These are phyloP conservation scores for Austroboletus eburneus DNA, from an alignment of 768 basidiomycete species.

Conservation along the genomic window DNA sequence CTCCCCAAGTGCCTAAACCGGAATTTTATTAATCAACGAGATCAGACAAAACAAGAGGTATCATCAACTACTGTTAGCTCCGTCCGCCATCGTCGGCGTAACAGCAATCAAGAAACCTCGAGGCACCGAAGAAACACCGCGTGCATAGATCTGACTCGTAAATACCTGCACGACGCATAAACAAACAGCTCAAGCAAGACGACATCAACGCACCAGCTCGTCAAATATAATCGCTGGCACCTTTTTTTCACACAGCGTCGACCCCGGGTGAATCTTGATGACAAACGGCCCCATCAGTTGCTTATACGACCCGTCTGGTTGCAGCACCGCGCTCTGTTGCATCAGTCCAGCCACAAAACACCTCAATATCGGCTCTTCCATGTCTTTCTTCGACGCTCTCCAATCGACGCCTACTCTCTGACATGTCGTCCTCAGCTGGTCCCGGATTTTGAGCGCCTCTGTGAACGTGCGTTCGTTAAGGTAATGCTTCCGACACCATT, in stretches of 20 bases:
- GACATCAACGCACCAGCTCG: slow-evolving; percentile 66
- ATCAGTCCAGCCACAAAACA: slow-evolving; percentile 74
- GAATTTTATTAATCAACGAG: no score
- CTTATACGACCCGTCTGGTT: slow-evolving; percentile 86
- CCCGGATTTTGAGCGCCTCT: slow-evolving; percentile 74
- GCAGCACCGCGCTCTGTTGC: slow-evolving; percentile 79
- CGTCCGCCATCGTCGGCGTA: slow-evolving; percentile 14
- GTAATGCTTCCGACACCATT: slow-evolving; percentile 84
- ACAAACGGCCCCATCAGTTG: slow-evolving; percentile 71
- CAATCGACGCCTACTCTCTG: slow-evolving; percentile 57
- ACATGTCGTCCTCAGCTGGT: slow-evolving; percentile 72
- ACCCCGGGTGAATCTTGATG: slow-evolving; percentile 91
- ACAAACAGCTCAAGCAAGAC: background rate
- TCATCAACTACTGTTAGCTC: no score
- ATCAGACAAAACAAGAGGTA: no score
- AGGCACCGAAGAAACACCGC: slow-evolving; percentile 83
- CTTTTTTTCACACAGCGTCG: slow-evolving; percentile 75
- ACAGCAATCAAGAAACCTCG: slow-evolving; percentile 42
- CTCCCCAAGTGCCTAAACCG: no score
- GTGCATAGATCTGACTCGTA: slow-evolving; percentile 83
- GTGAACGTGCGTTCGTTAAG: slow-evolving; percentile 77
- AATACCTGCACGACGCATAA: slow-evolving; percentile 48
- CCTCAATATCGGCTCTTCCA: slow-evolving; percentile 63
- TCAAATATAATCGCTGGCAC: slow-evolving; percentile 87
- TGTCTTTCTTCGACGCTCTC: slow-evolving; percentile 53